These are phyloP conservation scores for Physaria fendleri DNA, from an alignment of 345 rosid species.

Conservation along the genomic window DNA sequence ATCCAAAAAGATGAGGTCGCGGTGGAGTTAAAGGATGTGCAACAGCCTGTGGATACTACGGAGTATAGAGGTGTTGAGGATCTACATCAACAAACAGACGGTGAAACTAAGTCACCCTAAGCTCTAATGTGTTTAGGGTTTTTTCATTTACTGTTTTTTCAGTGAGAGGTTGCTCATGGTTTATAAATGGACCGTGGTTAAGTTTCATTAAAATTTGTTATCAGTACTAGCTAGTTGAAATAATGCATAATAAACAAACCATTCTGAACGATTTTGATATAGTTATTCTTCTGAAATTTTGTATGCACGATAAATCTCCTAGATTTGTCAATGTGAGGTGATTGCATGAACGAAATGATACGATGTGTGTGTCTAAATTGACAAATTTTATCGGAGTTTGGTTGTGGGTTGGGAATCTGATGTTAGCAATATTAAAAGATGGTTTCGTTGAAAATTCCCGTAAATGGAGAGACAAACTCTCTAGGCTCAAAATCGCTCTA, in stretches of 20 bases:
- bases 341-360: slow-evolving; percentile 1
- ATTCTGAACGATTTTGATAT: not conserved
- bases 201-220: not conserved
- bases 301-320: not conserved
- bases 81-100: slow-evolving; percentile 22
- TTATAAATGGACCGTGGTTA: slow-evolving; percentile 4
- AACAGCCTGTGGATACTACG: slow-evolving; percentile 41
- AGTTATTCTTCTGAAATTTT: not conserved
- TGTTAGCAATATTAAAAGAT: not conserved
- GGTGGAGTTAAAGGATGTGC: slow-evolving; percentile 28
- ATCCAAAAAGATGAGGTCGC: slow-evolving; percentile 35
- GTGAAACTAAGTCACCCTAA: slow-evolving; percentile 24
- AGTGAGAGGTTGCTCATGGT: not conserved
- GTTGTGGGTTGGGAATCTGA: not conserved
- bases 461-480: slow-evolving; percentile 13
- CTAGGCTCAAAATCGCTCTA: not conserved
- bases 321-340: not conserved
- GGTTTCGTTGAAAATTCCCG: not conserved
- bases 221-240: not conserved
- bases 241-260: not conserved
- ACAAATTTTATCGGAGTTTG: not conserved
- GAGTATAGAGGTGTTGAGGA: slow-evolving; percentile 47
- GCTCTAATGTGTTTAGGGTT: not conserved
- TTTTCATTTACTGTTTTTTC: not conserved
- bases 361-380: not conserved